A percentile compares a stretch with the other conserved stretches of the same genome.
Conservation (phyloP, 768 basidiomycete genomes). For the Lepiota brunneoincarnata region DNA sequence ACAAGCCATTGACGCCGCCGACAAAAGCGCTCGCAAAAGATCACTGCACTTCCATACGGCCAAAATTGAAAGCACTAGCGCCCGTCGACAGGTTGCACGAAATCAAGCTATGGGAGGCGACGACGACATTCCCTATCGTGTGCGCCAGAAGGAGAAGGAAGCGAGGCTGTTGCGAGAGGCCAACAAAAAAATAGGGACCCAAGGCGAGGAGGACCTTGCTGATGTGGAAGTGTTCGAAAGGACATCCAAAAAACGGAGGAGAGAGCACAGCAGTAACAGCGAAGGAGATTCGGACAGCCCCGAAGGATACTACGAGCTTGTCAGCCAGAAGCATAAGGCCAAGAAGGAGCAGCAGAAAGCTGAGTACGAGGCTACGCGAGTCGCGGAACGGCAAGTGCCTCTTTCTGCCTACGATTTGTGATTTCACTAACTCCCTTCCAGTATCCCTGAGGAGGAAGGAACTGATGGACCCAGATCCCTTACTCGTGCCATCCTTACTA, state of each 20-base stretch:
- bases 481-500: slow-evolving; percentile 88
- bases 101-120: slow-evolving; percentile 78
- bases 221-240: slow-evolving; percentile 44
- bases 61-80: slow-evolving; percentile 81
- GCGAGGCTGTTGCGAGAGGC: slow-evolving; percentile 53
- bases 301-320: slow-evolving; percentile 89
- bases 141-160: slow-evolving; percentile 65
- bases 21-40: slow-evolving; percentile 80
- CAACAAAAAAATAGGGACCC: slow-evolving; percentile 38
- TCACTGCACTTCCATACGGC: slow-evolving; percentile 92
- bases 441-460: slow-evolving; percentile 24
- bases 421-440: slow-evolving; percentile 14
- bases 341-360: slow-evolving; percentile 79
- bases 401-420: background rate
- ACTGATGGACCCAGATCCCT: slow-evolving; percentile 78
- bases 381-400: slow-evolving; percentile 51
- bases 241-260: slow-evolving; percentile 31
- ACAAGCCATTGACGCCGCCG: slow-evolving; percentile 68
- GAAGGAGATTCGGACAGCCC: slow-evolving; percentile 45
- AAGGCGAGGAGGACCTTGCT: slow-evolving; percentile 69
- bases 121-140: slow-evolving; percentile 91
- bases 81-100: slow-evolving; percentile 72
- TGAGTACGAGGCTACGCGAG: slow-evolving; percentile 69
- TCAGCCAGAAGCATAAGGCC: slow-evolving; percentile 69
- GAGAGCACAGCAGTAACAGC: slow-evolving; percentile 34